Conservation (phyloP, 495 filamentous ascomycete genomes). For the Bathelium albidoporum region DNA sequence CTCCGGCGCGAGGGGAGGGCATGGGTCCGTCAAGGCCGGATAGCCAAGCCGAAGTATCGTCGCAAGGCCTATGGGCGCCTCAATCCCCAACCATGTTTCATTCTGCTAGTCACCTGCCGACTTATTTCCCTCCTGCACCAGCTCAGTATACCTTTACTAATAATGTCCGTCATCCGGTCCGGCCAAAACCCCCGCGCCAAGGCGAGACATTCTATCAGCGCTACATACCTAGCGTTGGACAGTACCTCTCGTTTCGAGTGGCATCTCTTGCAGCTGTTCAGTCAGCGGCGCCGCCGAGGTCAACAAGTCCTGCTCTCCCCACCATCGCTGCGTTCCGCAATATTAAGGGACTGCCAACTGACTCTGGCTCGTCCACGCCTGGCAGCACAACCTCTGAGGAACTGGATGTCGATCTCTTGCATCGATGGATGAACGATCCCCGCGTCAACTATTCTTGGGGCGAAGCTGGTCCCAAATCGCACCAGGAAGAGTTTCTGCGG, state of each 20-base stretch:
- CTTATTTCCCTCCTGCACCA: conserved; percentile 78
- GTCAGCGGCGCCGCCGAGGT: conserved; percentile 27
- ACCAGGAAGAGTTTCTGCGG: conserved; percentile 61
- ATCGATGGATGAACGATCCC: conserved; percentile 83
- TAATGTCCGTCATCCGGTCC: conserved; percentile 72
- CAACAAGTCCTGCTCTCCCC: conserved; percentile 26
- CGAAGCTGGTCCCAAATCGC: conserved; percentile 47
- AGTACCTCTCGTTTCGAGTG: conserved; percentile 82
- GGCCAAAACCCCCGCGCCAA: conserved; percentile 80
- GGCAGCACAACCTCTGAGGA: background rate
- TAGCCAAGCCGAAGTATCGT: conserved; percentile 24
- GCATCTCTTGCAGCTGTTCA: conserved; percentile 39
- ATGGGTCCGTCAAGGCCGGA: conserved; percentile 22
- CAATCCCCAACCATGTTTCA: conserved; percentile 44
- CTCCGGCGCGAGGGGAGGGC: conserved; percentile 39
- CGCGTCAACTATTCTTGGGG: conserved; percentile 80
- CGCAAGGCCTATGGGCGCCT: conserved; percentile 28
- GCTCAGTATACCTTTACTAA: conserved; percentile 72
- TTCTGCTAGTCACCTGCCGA: conserved; percentile 71
- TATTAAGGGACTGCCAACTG: conserved; percentile 20
- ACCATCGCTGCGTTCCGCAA: conserved; percentile 20
- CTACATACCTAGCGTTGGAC: conserved; percentile 67
- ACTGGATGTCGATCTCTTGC: conserved; percentile 60
- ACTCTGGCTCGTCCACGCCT: conserved; percentile 7
- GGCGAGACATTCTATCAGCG: conserved; percentile 83